phyloP scores from a whole-genome alignment of 805 yeast species.

The Schizosaccharomyces lindneri region DNA sequence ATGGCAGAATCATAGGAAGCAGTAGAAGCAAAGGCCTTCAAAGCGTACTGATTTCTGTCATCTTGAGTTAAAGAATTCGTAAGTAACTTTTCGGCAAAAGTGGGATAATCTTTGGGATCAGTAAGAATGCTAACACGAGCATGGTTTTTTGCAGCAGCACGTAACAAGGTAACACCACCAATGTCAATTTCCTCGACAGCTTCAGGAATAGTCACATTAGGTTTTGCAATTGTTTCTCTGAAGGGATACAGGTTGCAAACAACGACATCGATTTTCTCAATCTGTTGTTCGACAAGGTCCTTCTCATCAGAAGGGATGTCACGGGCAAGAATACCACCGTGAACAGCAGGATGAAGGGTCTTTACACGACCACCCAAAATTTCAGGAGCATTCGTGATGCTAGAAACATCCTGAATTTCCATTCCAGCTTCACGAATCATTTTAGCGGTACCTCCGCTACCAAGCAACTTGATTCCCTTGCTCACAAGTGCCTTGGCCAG shows the following conservation, averaged over 20 bases:
- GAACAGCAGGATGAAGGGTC: conserved; percentile 96
- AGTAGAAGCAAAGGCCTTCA: conserved; percentile 83
- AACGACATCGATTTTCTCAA: conserved; percentile 87
- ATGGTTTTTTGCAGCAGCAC: conserved; percentile 98
- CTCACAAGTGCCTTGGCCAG: conserved; percentile 83
- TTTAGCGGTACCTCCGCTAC: conserved; percentile 93
- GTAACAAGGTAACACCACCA: conserved; percentile 77
- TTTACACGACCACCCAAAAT: conserved; percentile 97
- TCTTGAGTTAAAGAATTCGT: conserved; percentile 45
- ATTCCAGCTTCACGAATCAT: conserved; percentile 91
- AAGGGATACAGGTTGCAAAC: conserved; percentile 96
- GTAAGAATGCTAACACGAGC: conserved; percentile 84
- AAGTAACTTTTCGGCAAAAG: conserved; percentile 34
- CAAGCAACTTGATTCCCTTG: conserved; percentile 73
- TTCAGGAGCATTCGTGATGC: conserved; percentile 95
- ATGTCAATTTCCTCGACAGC: conserved; percentile 97
- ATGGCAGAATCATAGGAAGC: conserved; percentile 93
- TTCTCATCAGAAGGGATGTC: conserved; percentile 72
- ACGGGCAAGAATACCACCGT: conserved; percentile 91
- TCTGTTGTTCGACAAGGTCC: conserved; percentile 70
- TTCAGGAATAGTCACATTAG: conserved; percentile 83
- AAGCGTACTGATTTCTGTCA: conserved; percentile 61
- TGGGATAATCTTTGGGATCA: conserved; percentile 82
- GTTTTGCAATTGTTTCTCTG: conserved; percentile 88
- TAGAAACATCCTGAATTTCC: conserved; percentile 72